Percentiles rank a stretch among this genome's conserved stretches.
Conservation (phyloP, 164 flowering plant genomes). For the grape (Vitis vinifera) region DNA sequence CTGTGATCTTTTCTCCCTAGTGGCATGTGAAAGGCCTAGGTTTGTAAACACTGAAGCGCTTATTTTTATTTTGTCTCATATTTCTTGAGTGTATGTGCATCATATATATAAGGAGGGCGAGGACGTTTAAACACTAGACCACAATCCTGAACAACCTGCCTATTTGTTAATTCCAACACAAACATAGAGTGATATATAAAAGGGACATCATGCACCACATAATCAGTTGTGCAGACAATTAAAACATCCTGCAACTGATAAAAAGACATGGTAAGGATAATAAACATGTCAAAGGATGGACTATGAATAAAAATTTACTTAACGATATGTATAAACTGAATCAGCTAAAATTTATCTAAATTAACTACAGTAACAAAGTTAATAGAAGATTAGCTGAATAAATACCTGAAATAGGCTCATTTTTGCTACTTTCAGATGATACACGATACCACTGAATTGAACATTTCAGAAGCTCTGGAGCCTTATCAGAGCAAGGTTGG, state of each 20-base stretch:
- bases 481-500: slow-evolving; percentile 37
- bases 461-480: slow-evolving; percentile 50
- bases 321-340: neutral
- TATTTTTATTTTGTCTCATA: no score
- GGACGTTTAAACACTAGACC: no score
- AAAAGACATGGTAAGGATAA: neutral
- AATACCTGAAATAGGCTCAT: slow-evolving; percentile 59
- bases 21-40: no score
- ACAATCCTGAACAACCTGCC: no score
- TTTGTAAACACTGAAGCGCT: no score
- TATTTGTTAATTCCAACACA: no score
- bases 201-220: neutral
- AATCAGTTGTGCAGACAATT: neutral
- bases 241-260: neutral
- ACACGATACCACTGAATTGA: slow-evolving; percentile 68
- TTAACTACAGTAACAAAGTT: neutral
- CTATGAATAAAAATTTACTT: neutral
- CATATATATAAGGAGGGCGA: no score
- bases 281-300: neutral
- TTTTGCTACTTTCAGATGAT: slow-evolving; percentile 41
- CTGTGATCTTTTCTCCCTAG: no score
- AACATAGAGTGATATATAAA: no score
- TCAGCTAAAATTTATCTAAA: neutral
- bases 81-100: no score
- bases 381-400: neutral